A percentile compares a stretch with the other conserved stretches of the same genome.
These are phyloP conservation scores for Hansenula lynferdii DNA, from an alignment of 1,139 yeast species.

Conservation along the genomic window DNA sequence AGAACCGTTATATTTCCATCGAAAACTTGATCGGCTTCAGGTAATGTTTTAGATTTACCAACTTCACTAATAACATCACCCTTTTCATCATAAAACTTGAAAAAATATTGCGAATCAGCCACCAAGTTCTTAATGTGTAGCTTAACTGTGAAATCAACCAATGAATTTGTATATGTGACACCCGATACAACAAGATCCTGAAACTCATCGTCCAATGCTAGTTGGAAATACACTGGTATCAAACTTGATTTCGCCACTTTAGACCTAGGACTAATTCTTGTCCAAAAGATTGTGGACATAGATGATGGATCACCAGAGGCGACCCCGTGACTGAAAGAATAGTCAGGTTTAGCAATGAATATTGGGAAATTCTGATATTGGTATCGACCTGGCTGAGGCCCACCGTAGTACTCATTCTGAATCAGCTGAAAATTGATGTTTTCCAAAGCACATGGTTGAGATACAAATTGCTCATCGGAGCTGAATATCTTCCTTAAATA, in stretches of 20 bases:
- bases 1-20: no score
- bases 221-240: conserved; percentile 1
- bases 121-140: conserved; percentile 4
- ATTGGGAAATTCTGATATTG: conserved; percentile 1
- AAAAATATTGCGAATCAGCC: conserved; percentile 7
- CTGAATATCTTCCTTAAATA: background rate
- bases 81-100: conserved; percentile 1
- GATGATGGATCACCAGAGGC: conserved; percentile 9
- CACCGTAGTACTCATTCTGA: no score
- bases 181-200: background rate
- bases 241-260: background rate
- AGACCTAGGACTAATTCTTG: conserved; percentile 5
- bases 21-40: conserved; percentile 3
- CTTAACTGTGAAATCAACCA: conserved; percentile 8
- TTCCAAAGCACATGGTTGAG: background rate
- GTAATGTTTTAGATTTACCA: conserved; percentile 8
- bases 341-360: background rate
- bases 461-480: background rate
- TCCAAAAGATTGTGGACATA: conserved; percentile 7
- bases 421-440: conserved; percentile 2
- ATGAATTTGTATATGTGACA: conserved; percentile 1
- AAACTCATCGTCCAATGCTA: background rate
- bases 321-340: conserved; percentile 7
- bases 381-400: no score
- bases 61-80: background rate